Percentiles rank a stretch among this genome's conserved stretches.
These are phyloP conservation scores for Kodamaea jinghongensis DNA, from an alignment of 805 yeast species.

Conservation along the genomic window DNA sequence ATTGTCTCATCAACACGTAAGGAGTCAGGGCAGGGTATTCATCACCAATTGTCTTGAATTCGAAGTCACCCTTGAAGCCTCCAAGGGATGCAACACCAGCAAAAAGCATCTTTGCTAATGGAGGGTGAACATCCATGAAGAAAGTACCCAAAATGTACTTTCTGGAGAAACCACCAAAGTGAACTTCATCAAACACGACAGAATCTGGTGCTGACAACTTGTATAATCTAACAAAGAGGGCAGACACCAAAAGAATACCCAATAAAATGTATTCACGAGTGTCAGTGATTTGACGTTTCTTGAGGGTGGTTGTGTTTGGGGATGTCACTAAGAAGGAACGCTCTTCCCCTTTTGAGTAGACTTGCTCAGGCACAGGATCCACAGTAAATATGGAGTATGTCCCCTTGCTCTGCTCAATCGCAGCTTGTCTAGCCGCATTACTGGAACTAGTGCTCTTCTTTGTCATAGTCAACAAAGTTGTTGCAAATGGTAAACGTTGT, in stretches of 20 bases:
- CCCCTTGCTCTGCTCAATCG: constrained; percentile 8
- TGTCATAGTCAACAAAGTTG: constrained; percentile 9
- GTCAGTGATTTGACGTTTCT: constrained; percentile 20
- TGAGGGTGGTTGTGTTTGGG: constrained; percentile 35
- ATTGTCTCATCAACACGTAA: constrained; percentile 64
- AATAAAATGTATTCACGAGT: constrained; percentile 24
- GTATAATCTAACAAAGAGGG: constrained; percentile 59
- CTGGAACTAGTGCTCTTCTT: constrained; percentile 7
- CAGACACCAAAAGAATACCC: constrained; percentile 44
- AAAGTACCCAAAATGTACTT: constrained; percentile 66
- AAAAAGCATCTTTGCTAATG: constrained; percentile 71
- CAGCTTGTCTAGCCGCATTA: constrained; percentile 11
- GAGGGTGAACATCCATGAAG: constrained; percentile 80
- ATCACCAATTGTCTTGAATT: constrained; percentile 65
- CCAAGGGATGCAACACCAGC: constrained; percentile 67
- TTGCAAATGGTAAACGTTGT: neutral
- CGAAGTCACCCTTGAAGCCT: constrained; percentile 71
- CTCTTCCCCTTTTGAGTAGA: constrained; percentile 44
- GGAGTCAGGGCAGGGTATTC: constrained; percentile 59
- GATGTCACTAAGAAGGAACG: constrained; percentile 49
- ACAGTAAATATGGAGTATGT: constrained; percentile 16
- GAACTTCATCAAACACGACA: constrained; percentile 91
- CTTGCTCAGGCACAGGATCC: constrained; percentile 40
- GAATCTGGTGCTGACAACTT: constrained; percentile 67
- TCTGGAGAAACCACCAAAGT: constrained; percentile 94